A percentile compares a stretch with the other conserved stretches of the same genome.
Evolutionary conservation across 2,329 filamentous ascomycete species (phyloP).

Genomic region (Talaromyces sp.): DNA sequence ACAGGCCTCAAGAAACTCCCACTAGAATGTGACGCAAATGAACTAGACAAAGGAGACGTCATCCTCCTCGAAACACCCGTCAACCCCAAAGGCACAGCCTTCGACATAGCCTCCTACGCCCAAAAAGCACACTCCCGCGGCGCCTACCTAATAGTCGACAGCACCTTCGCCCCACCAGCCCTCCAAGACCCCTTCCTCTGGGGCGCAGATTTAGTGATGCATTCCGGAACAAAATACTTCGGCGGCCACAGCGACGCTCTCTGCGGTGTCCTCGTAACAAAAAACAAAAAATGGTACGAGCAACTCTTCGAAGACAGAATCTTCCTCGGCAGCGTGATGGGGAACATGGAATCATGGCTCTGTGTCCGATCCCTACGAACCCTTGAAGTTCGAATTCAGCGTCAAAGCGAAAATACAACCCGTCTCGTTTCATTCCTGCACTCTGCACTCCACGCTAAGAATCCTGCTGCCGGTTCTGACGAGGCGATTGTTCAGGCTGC

Average conservation of each 20-base stretch:
- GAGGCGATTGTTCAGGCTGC: slow-evolving; percentile 53
- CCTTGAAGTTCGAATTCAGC: slow-evolving; percentile 76
- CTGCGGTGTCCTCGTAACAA: slow-evolving; percentile 77
- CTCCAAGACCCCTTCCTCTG: slow-evolving; percentile 81
- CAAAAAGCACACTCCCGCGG: slow-evolving; percentile 71
- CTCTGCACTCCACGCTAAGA: slow-evolving; percentile 46
- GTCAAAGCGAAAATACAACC: slow-evolving; percentile 73
- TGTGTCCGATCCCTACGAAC: slow-evolving; percentile 85
- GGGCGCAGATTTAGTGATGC: slow-evolving; percentile 87
- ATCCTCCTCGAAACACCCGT: slow-evolving; percentile 92
- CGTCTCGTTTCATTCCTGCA: slow-evolving; percentile 73
- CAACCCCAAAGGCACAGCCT: slow-evolving; percentile 85
- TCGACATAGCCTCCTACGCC: slow-evolving; percentile 71
- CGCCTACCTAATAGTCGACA: slow-evolving; percentile 79
- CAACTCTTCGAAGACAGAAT: slow-evolving; percentile 69
- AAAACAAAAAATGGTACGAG: slow-evolving; percentile 60
- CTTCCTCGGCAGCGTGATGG: slow-evolving; percentile 82
- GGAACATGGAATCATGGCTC: slow-evolving; percentile 88
- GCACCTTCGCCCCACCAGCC: slow-evolving; percentile 89
- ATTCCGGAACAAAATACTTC: slow-evolving; percentile 93
- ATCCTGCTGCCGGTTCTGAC: slow-evolving; percentile 44
- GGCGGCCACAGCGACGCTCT: slow-evolving; percentile 94
- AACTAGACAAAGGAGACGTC: slow-evolving; percentile 75
- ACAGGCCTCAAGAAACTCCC: slow-evolving; percentile 73
- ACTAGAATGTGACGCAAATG: slow-evolving; percentile 67